Base-by-base conservation (phyloP, 192 early-diverging fungal genomes). In the Helicostylum pulchrum region DNA sequence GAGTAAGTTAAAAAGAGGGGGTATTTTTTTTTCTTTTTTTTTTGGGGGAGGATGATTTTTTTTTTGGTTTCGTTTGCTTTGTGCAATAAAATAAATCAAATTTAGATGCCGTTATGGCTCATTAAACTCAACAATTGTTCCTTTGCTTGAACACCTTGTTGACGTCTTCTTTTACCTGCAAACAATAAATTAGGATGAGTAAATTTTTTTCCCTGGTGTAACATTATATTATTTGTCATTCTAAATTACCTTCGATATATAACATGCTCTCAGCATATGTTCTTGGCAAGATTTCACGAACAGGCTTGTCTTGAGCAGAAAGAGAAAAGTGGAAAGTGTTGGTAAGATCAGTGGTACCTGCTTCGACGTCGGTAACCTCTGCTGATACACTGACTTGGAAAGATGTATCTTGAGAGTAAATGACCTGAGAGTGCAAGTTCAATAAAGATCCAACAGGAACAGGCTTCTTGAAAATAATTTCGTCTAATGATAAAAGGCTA, bases 311-410 rank as follows among this genome's bases (percentile, higher is more conserved):
- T 26, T 66, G 34, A 39, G 54, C 32, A 11, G 42, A 56, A 66
- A 97, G 94, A 48, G 91, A 94, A 59, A 95, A 91, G 75, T 90
- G 84, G 63, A 95, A 97, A 4, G 79, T 82, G 70, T 97, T 95
- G 32, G 91, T 92, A 17, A 85, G 88, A 32, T 87, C 80, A 0
- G 80, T 66, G 0, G 75, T 78, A 34, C 73, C 80, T 14, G 73
- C 74, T 36, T 74, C 60, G 21, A 90, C 78, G 72, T 94, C 84
- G 32, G 90, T 72, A 10, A 95, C 88, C 77, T 93, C 87, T 6
- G 71, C 66, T 9, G 48, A 36, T 7, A 73, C 65, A 48, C 65
- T 54, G 8, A 91, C 82, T 75, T 85, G 85, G 77, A 87, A 88
- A 5, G 79, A 79, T 12, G 75, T 71, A 15, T 80, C 81, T 56